Conservation (phyloP, 1,284 basidiomycete genomes). For the Pisolithus thermaeus region DNA sequence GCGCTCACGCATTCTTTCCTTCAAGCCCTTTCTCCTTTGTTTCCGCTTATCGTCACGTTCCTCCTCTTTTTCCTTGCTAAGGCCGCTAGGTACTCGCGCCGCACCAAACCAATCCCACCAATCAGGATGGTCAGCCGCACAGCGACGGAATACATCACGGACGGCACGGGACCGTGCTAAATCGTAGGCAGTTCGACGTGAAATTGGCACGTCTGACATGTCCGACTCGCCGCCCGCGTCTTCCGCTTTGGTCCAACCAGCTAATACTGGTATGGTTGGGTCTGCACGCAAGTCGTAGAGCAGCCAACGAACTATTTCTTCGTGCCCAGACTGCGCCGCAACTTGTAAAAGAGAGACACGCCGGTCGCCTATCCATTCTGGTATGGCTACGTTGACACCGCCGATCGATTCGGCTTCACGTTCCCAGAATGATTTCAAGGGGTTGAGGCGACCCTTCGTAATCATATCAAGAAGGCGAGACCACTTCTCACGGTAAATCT, state of each 20-base stretch:
- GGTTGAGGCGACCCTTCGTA: conserved; percentile 75
- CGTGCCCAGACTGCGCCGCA: conserved; percentile 71
- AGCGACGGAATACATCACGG: conserved; percentile 84
- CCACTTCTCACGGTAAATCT: conserved; percentile 72
- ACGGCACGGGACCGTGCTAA: conserved; percentile 64
- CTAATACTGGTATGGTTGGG: conserved; percentile 66
- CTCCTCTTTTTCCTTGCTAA: conserved; percentile 85
- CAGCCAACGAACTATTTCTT: conserved; percentile 73
- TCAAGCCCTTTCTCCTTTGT: conserved; percentile 75
- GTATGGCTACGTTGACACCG: conserved; percentile 55
- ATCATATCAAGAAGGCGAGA: conserved; percentile 84
- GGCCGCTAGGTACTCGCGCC: conserved; percentile 75
- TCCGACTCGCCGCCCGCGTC: conserved; percentile 31
- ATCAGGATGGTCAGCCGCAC: conserved; percentile 75
- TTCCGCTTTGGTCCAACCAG: conserved; percentile 23
- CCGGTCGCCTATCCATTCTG: conserved; percentile 59
- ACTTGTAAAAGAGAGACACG: conserved; percentile 72
- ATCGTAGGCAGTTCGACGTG: conserved; percentile 79
- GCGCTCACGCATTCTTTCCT: conserved; percentile 80
- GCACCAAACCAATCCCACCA: conserved; percentile 89
- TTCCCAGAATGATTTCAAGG: conserved; percentile 76
- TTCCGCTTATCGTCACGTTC: conserved; percentile 83
- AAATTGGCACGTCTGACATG: conserved; percentile 27
- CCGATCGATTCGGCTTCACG: conserved; percentile 63
- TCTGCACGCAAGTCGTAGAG: conserved; percentile 78